Evolutionary conservation across 495 filamentous ascomycete genomes (phyloP).

Genomic region (Aspergillus bridgeri): DNA sequence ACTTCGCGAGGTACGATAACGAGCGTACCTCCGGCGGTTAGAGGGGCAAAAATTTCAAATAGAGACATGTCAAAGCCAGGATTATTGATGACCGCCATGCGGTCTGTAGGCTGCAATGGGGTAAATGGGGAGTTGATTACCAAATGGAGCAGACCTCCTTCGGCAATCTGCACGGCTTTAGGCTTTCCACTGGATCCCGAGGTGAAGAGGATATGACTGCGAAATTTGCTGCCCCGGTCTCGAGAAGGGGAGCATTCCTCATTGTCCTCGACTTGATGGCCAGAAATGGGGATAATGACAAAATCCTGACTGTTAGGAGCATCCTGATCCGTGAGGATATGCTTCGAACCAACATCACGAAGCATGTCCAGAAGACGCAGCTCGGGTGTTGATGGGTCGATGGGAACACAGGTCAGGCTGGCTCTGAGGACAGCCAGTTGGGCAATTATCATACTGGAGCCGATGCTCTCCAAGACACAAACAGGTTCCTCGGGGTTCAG

Average conservation of each 20-base stretch:
- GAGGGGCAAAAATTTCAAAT: conserved; percentile 7
- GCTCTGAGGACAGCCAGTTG: conserved; percentile 10
- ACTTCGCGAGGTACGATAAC: conserved; percentile 6
- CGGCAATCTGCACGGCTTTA: conserved; percentile 11
- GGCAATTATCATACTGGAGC: not conserved
- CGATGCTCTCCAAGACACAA: conserved; percentile 5
- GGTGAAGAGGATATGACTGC: conserved; percentile 10
- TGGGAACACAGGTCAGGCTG: conserved; percentile 7
- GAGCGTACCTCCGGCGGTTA: conserved; percentile 4
- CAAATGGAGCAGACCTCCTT: conserved; percentile 8
- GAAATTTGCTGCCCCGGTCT: not conserved
- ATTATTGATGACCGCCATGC: conserved; percentile 9
- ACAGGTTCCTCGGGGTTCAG: conserved; percentile 3
- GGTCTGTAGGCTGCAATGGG: not conserved
- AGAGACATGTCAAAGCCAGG: conserved; percentile 11
- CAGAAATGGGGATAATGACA: not conserved
- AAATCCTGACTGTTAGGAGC: not conserved
- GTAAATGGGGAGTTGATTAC: not conserved
- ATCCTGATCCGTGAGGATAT: conserved; percentile 4
- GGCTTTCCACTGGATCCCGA: conserved; percentile 10
- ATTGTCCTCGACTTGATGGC: not conserved
- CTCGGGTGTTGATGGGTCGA: conserved; percentile 2
- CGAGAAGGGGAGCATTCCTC: not conserved
- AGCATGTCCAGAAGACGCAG: conserved; percentile 4
- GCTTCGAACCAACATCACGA: not conserved